Percentiles rank a stretch among this genome's conserved stretches.
These are phyloP conservation scores for Beauveria brongniartii DNA, from an alignment of 2,329 filamentous ascomycete genomes.

Conservation along the genomic window DNA sequence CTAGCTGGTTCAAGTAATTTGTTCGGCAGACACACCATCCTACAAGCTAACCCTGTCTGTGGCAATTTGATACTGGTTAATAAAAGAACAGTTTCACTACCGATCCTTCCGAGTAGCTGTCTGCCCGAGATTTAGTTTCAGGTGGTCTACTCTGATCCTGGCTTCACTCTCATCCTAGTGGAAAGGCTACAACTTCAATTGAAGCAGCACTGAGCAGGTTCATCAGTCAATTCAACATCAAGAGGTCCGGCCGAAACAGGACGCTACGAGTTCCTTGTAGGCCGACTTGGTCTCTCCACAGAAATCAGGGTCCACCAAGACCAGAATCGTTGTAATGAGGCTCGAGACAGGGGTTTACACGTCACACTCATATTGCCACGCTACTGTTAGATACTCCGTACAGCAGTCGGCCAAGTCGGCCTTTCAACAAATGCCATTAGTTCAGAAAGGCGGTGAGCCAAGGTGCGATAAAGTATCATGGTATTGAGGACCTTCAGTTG, in stretches of 20 bases:
- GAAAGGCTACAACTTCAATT: background rate
- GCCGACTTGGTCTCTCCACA: background rate
- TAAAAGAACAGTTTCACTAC: background rate
- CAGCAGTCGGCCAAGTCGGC: too few relatives aligned
- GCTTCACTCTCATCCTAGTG: background rate
- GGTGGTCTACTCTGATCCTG: too few relatives aligned
- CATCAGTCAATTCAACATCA: background rate
- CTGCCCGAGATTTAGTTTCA: background rate
- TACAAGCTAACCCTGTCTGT: background rate
- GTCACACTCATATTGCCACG: background rate
- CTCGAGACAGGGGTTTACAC: background rate
- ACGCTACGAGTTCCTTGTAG: background rate
- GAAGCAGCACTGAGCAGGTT: background rate
- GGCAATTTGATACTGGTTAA: background rate
- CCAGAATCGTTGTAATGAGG: conserved; percentile 4
- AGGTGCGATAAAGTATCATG: too few relatives aligned
- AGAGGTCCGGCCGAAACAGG: background rate
- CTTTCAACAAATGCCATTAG: background rate
- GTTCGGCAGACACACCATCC: too few relatives aligned
- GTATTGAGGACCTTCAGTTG: background rate
- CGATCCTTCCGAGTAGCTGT: background rate
- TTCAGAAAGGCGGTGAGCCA: background rate
- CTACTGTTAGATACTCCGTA: background rate
- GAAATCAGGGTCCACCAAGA: conserved; percentile 3
- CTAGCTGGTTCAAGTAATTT: background rate